A percentile compares a stretch with the other conserved stretches of the same genome.
These are phyloP conservation scores for Chlorella vulgaris DNA, from an alignment of 139 green algal genomes.

Conservation along the genomic window DNA sequence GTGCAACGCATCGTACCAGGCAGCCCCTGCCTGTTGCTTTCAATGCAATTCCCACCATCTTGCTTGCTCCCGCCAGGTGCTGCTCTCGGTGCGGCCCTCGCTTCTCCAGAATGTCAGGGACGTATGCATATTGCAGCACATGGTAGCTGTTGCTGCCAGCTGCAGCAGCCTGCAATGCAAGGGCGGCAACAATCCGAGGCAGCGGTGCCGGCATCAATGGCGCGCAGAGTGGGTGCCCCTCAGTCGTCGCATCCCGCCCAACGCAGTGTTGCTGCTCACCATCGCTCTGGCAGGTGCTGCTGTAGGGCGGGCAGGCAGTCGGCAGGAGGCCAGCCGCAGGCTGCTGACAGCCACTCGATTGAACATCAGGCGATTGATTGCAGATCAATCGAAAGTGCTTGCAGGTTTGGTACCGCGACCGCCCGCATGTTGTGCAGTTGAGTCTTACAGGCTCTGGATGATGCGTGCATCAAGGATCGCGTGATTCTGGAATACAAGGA, in stretches of 20 bases:
- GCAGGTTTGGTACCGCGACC: too few relatives aligned
- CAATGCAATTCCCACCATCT: constrained; percentile 42
- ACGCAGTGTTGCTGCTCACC: constrained; percentile 9
- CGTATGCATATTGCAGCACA: constrained; percentile 65
- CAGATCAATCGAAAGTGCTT: too few relatives aligned
- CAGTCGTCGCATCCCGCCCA: too few relatives aligned
- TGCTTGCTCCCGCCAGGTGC: constrained; percentile 65
- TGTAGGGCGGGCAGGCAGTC: not conserved
- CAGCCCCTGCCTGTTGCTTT: not conserved
- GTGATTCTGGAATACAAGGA: too few relatives aligned
- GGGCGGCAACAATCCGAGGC: not conserved
- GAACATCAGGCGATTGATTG: not conserved
- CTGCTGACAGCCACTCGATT: not conserved
- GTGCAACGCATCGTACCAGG: not conserved
- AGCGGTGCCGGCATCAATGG: too few relatives aligned
- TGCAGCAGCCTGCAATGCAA: constrained; percentile 12
- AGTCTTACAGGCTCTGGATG: too few relatives aligned
- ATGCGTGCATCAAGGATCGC: too few relatives aligned
- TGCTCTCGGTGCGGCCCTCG: constrained; percentile 66
- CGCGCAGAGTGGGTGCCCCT: too few relatives aligned
- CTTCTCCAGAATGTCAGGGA: constrained; percentile 81
- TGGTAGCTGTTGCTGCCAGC: constrained; percentile 36
- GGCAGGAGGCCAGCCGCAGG: not conserved
- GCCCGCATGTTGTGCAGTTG: too few relatives aligned
- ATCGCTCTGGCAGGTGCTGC: not conserved